These are phyloP conservation scores for Colletotrichum sp. DNA, from an alignment of 2,329 filamentous ascomycete species.

Conservation along the genomic window DNA sequence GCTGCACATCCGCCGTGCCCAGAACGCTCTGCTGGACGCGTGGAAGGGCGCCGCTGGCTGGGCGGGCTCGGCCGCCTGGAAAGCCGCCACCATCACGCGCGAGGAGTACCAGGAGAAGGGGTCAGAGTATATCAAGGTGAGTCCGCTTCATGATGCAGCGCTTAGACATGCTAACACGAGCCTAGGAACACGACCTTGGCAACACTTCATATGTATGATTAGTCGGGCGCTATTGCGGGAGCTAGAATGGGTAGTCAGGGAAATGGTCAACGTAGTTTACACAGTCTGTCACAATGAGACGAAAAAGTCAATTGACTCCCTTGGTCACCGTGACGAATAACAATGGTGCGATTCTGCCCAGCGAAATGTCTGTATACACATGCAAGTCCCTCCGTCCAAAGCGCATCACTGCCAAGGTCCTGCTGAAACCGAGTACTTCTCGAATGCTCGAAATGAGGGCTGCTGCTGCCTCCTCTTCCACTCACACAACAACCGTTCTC, in stretches of 20 bases:
- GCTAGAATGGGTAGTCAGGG: background rate
- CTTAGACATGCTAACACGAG: background rate
- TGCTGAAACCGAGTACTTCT: background rate
- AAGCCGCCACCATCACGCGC: conserved; percentile 71
- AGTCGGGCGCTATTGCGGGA: background rate
- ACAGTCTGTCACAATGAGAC: background rate
- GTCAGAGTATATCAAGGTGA: conserved; percentile 87
- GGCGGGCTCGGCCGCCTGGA: conserved; percentile 68
- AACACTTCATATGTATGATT: conserved; percentile 58
- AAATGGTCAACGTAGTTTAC: background rate
- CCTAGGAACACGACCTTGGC: conserved; percentile 69
- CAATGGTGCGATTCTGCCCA: background rate
- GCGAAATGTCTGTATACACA: background rate
- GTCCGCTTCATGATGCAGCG: conserved; percentile 24
- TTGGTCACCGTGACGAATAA: background rate
- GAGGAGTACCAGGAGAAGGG: conserved; percentile 94
- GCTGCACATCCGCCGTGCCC: conserved; percentile 74
- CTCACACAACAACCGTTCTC: background rate
- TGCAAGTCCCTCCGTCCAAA: background rate
- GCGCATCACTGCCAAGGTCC: background rate
- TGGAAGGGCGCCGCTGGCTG: conserved; percentile 93
- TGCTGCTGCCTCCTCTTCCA: background rate
- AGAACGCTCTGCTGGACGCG: conserved; percentile 81
- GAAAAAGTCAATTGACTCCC: background rate
- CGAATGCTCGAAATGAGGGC: background rate